phyloP scores from a whole-genome alignment of 805 yeast genomes.

The Ogataea paradorogensis region DNA sequence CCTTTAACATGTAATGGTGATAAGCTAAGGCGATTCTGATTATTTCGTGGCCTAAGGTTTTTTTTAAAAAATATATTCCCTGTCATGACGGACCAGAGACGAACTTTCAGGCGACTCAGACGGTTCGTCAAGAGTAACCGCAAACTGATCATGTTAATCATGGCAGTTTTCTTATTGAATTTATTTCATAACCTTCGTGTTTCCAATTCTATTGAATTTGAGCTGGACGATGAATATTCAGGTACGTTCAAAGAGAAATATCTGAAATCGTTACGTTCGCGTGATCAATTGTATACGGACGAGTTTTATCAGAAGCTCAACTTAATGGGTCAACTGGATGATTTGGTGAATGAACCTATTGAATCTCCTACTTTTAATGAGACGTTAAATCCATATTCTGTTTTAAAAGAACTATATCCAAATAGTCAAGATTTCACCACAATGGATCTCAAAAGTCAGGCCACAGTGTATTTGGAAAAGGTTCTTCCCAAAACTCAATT shows the following conservation, averaged over 20 bases:
- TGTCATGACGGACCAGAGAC: constrained; percentile 11
- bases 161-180: constrained; percentile 13
- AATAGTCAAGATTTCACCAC: constrained; percentile 14
- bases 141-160: constrained; percentile 11
- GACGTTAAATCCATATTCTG: constrained; percentile 23
- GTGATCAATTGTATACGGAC: constrained; percentile 25
- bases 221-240: constrained; percentile 26
- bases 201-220: constrained; percentile 12
- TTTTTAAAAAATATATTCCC: background rate
- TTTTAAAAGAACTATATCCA: constrained; percentile 20
- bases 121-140: constrained; percentile 19
- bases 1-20: background rate
- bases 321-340: constrained; percentile 29
- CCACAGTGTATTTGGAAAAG: constrained; percentile 17
- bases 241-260: constrained; percentile 33
- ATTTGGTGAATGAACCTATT: constrained; percentile 31
- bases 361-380: constrained; percentile 19
- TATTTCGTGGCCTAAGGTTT: background rate
- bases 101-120: constrained; percentile 15
- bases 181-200: constrained; percentile 11
- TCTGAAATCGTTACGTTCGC: constrained; percentile 20
- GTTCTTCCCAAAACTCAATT: constrained; percentile 24
- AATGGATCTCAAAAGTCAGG: constrained; percentile 16
- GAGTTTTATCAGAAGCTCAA: constrained; percentile 28
- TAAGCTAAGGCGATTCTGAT: background rate